Conservation (phyloP, 371 early-diverging fungal species). For the Mortierella sp. region DNA sequence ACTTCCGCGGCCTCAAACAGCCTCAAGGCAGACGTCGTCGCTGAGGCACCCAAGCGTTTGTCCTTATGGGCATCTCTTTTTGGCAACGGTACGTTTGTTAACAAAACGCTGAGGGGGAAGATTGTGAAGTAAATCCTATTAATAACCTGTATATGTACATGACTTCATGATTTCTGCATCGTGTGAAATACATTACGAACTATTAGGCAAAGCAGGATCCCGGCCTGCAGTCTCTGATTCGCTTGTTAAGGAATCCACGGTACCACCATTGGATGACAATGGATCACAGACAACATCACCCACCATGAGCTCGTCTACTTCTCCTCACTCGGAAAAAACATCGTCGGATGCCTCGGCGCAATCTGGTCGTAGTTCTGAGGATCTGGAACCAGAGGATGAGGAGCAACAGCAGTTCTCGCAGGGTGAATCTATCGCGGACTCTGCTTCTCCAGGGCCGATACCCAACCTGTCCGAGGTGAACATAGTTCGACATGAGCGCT, state of each 20-base stretch:
- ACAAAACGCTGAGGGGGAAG: background rate
- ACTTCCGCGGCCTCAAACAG: background rate
- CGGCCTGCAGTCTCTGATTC: constrained; percentile 20
- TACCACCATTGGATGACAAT: no score
- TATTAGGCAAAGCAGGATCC: constrained; percentile 14
- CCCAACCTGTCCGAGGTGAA: constrained; percentile 9
- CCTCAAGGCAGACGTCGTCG: background rate
- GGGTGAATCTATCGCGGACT: constrained; percentile 10
- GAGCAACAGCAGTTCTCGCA: constrained; percentile 8
- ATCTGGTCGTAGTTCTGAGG: constrained; percentile 2
- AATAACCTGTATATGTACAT: no score
- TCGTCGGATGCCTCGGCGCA: constrained; percentile 2
- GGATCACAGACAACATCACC: no score
- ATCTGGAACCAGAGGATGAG: constrained; percentile 1
- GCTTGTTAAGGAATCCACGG: constrained; percentile 31
- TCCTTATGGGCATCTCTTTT: constrained; percentile 49
- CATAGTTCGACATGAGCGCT: constrained; percentile 32
- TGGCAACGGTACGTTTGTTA: constrained; percentile 24
- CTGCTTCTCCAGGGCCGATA: background rate
- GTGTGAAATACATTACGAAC: no score
- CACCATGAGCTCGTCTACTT: constrained; percentile 13
- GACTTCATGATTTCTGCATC: background rate
- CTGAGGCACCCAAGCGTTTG: constrained; percentile 27
- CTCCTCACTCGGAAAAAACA: constrained; percentile 19
- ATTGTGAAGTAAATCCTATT: background rate